Conservation (phyloP, 2,329 filamentous ascomycete species). For the Tolypocladium paradoxum region DNA sequence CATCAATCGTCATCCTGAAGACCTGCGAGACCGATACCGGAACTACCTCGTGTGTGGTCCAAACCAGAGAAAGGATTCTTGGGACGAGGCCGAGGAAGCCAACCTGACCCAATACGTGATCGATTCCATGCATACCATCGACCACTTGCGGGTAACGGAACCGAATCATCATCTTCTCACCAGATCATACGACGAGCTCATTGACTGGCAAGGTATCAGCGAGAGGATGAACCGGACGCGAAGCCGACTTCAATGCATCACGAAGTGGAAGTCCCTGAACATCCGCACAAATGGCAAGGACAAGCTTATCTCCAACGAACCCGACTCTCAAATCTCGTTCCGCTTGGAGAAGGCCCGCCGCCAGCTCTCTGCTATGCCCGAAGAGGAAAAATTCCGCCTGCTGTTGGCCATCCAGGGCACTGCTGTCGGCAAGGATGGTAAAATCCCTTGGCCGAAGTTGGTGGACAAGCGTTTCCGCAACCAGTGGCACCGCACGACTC, state of each 20-base stretch:
- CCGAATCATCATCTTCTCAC: constrained; percentile 19
- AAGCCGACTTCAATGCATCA: constrained; percentile 55
- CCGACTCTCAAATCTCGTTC: constrained; percentile 28
- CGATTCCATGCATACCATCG: constrained; percentile 38
- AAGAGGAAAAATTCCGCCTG: constrained; percentile 33
- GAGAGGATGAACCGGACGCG: constrained; percentile 49
- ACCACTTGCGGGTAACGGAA: constrained; percentile 23
- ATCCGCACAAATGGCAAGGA: constrained; percentile 22
- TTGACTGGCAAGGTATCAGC: constrained; percentile 58
- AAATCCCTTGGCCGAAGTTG: constrained; percentile 39
- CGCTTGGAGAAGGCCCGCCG: constrained; percentile 30
- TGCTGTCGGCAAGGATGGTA: constrained; percentile 27
- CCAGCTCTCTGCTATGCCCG: constrained; percentile 29
- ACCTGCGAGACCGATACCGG: constrained; percentile 59
- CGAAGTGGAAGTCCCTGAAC: constrained; percentile 50
- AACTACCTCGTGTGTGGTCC: constrained; percentile 54
- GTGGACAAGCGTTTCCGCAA: constrained; percentile 27
- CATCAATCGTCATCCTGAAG: constrained; percentile 53
- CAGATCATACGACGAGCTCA: constrained; percentile 37
- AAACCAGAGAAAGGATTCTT: constrained; percentile 39
- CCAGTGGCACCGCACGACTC: constrained; percentile 26
- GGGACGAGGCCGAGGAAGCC: constrained; percentile 51
- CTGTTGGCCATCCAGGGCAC: constrained; percentile 31
- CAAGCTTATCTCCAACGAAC: constrained; percentile 18
- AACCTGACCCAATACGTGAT: constrained; percentile 41